Percentiles rank a stretch among this genome's conserved stretches.
These are phyloP conservation scores for Persicaria tinctoria DNA, from an alignment of 148 eudicot species.

Conservation along the genomic window DNA sequence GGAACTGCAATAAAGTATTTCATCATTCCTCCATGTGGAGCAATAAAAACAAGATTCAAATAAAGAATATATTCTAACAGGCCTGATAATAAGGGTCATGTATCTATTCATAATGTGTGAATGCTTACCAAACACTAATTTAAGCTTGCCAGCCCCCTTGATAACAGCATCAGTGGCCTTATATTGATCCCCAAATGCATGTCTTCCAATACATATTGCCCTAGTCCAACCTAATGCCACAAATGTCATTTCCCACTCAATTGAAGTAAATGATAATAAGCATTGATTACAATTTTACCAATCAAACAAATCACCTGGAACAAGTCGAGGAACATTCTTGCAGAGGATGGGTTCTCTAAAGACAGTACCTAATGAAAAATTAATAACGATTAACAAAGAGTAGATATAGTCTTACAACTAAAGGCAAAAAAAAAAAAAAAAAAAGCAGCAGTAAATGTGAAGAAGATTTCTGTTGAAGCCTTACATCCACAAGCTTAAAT, in stretches of 20 bases:
- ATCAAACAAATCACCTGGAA: conserved; percentile 39
- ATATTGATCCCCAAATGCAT: conserved; percentile 97
- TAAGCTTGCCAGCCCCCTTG: conserved; percentile 86
- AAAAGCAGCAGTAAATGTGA: not conserved
- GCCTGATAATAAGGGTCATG: not conserved
- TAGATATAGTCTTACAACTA: not conserved
- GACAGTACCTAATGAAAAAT: conserved; percentile 55
- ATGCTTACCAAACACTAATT: conserved; percentile 74
- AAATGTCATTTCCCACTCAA: not conserved
- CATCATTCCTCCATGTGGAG: not conserved
- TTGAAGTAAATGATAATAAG: not conserved
- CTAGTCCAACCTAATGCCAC: conserved; percentile 62
- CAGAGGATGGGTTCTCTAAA: conserved; percentile 90
- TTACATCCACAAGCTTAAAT: not conserved
- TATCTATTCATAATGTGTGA: not conserved
- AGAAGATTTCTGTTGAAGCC: not conserved
- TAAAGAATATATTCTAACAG: not conserved
- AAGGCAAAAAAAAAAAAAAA: not conserved
- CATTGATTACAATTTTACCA: not conserved
- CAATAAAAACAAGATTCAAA: not conserved
- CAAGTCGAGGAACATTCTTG: conserved; percentile 70
- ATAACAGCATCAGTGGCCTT: conserved; percentile 80
- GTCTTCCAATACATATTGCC: conserved; percentile 95
- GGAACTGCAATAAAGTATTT: conserved; percentile 46
- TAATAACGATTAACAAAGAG: not conserved